phyloP scores from a whole-genome alignment of 257 asterid species.

The Jaltomata sinuosa region DNA sequence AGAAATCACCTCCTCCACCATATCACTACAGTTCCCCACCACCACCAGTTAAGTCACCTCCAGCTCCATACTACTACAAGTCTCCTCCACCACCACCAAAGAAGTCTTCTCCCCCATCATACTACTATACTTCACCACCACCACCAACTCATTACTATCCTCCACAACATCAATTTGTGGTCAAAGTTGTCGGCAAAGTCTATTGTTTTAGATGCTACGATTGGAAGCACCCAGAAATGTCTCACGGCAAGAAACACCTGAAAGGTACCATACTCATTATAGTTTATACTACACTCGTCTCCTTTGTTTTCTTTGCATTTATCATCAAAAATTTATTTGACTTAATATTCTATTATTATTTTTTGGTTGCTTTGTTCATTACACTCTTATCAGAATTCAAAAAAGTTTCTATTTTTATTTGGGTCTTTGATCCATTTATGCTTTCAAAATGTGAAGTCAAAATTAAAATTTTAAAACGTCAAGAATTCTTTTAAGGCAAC shows the following conservation, averaged over 20 bases:
- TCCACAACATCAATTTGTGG: not conserved
- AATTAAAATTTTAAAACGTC: not conserved
- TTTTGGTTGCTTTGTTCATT: too few species aligned
- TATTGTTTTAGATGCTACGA: constrained; percentile 14
- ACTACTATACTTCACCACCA: not conserved
- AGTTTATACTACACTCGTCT: too few species aligned
- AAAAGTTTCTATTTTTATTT: too few species aligned
- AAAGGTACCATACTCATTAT: too few species aligned
- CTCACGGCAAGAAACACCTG: not conserved
- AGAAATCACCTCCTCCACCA: not conserved
- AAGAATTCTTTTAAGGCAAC: too few species aligned
- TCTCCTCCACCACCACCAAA: not conserved
- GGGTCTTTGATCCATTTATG: too few species aligned
- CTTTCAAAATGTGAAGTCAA: too few species aligned
- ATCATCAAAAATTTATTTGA: too few species aligned
- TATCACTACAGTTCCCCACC: not conserved
- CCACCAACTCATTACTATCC: constrained; percentile 21
- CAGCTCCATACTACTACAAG: not conserved
- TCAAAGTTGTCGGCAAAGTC: constrained; percentile 19
- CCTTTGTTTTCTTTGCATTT: too few species aligned
- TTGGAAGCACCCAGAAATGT: constrained; percentile 11
- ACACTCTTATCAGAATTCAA: too few species aligned
- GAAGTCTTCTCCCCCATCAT: not conserved
- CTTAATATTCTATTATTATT: too few species aligned
- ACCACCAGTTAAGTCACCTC: not conserved